Evolutionary conservation across 2,329 filamentous ascomycete species (phyloP).

Genomic region (Coniochaeta ligniaria): DNA sequence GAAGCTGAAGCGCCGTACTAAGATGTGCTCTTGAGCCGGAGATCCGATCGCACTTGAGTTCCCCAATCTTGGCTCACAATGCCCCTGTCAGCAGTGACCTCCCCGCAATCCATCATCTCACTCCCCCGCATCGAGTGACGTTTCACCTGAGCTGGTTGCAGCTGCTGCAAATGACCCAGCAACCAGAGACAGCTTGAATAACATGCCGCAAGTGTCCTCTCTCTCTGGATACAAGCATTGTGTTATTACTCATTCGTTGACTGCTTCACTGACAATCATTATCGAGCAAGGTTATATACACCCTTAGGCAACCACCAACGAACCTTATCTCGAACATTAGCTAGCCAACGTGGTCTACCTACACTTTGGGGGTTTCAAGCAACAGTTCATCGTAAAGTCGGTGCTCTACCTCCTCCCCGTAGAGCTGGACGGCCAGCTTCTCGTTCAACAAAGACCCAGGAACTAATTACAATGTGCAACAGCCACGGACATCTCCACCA

Average conservation of each 20-base stretch:
- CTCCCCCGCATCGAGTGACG: background rate
- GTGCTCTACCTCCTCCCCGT: background rate
- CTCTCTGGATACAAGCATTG: background rate
- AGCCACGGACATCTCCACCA: background rate
- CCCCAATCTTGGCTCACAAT: background rate
- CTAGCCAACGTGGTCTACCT: background rate
- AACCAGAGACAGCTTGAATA: slow-evolving; percentile 2
- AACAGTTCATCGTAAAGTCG: background rate
- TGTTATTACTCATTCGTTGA: background rate
- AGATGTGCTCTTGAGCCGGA: too few relatives aligned
- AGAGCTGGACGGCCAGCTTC: background rate
- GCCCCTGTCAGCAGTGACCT: slow-evolving; percentile 4
- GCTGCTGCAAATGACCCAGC: slow-evolving; percentile 4
- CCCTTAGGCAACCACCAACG: background rate
- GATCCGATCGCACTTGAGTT: background rate
- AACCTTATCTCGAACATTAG: background rate
- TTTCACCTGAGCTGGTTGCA: slow-evolving; percentile 5
- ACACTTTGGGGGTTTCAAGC: background rate
- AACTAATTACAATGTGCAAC: background rate
- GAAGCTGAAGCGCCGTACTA: background rate
- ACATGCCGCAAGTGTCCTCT: background rate
- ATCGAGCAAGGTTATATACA: background rate
- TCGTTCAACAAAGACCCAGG: background rate
- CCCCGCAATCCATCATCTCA: background rate
- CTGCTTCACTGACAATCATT: background rate